Conservation (phyloP, 257 asterid genomes). For the Nicotiana knightiana region DNA sequence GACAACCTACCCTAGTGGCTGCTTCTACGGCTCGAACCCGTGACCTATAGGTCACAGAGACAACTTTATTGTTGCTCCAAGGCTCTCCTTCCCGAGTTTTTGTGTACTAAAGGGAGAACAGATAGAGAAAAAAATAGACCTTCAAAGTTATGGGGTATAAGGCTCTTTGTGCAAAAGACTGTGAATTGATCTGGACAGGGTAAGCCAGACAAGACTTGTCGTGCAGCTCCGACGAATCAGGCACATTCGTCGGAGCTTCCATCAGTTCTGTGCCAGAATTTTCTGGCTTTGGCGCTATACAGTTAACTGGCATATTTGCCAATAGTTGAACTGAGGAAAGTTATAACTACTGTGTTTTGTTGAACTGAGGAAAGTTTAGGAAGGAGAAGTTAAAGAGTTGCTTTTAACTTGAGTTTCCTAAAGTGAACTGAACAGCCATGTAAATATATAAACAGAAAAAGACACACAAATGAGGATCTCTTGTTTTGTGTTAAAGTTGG, state of each 20-base stretch:
- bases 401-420: slow-evolving; percentile 33
- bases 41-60: no score
- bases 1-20: no score
- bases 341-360: slow-evolving; percentile 10
- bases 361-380: slow-evolving; percentile 9
- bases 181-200: slow-evolving; percentile 36
- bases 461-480: slow-evolving; percentile 32
- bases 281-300: slow-evolving; percentile 55
- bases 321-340: slow-evolving; percentile 8
- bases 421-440: slow-evolving; percentile 36
- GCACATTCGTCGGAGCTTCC: slow-evolving; percentile 16
- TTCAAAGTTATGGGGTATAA: slow-evolving; percentile 57
- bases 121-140: slow-evolving; percentile 33
- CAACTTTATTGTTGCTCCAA: no score
- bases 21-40: no score
- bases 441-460: slow-evolving; percentile 42
- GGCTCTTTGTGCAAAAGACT: slow-evolving; percentile 44
- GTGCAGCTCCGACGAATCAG: slow-evolving; percentile 23
- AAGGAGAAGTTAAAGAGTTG: slow-evolving; percentile 26
- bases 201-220: slow-evolving; percentile 30
- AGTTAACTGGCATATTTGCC: slow-evolving; percentile 54
- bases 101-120: not conserved
- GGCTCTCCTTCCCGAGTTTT: not conserved
- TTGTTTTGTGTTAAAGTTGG: slow-evolving; percentile 19
- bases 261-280: slow-evolving; percentile 32